Percentiles rank a stretch among this genome's conserved stretches.
Conservation (phyloP, 495 filamentous ascomycete species). For the Parachaetomium inaequale region DNA sequence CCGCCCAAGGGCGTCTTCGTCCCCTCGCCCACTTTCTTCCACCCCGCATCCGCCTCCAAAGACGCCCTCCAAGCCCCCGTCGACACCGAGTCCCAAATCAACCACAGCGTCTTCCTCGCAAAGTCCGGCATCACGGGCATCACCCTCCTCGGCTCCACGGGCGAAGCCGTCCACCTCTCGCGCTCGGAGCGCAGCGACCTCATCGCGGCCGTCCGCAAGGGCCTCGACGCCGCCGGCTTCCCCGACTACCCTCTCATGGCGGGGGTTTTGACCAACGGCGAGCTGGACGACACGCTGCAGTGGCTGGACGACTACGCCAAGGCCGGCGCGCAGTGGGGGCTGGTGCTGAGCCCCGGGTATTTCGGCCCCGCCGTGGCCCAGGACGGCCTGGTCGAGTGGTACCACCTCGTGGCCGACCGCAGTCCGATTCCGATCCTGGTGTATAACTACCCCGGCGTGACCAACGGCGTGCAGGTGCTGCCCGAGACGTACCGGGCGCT, state of each 20-base stretch:
- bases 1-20: constrained; percentile 45
- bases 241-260: constrained; percentile 64
- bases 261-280: constrained; percentile 59
- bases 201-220: constrained; percentile 50
- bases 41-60: neutral
- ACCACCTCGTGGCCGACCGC: constrained; percentile 47
- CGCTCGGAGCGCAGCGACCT: constrained; percentile 55
- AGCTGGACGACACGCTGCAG: constrained; percentile 59
- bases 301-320: constrained; percentile 53
- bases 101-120: constrained; percentile 62
- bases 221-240: constrained; percentile 54
- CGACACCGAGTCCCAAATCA: constrained; percentile 55
- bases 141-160: constrained; percentile 64
- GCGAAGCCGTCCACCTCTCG: constrained; percentile 64
- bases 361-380: constrained; percentile 50
- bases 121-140: constrained; percentile 58
- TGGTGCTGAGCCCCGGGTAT: constrained; percentile 57
- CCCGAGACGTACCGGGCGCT: constrained; percentile 54
- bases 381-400: constrained; percentile 53
- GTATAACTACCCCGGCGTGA: constrained; percentile 66
- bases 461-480: constrained; percentile 54
- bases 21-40: constrained; percentile 46
- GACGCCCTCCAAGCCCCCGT: constrained; percentile 25
- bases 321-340: constrained; percentile 61
- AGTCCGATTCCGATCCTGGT: constrained; percentile 55